Evolutionary conservation across 208 protist genomes (phyloP), one percentile per base, ranked within the genome.

Genomic region (Leishmania gerbilli): DNA sequence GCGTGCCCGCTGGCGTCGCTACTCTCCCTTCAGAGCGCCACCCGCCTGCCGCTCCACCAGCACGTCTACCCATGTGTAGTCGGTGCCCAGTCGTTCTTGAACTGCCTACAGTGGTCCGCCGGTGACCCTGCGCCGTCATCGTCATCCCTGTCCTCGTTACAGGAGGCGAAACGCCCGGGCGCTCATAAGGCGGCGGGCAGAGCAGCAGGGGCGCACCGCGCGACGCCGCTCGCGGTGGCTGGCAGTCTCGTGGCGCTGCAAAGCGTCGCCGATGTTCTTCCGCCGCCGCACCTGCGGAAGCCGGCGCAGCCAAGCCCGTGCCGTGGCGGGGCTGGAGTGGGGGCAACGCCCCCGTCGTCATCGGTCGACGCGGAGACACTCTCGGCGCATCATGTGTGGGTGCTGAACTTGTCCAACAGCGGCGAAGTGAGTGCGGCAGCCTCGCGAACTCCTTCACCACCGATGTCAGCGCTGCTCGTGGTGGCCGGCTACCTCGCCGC

Each of bases 361-460:
- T 74, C 76, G 27, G 62, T 74, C 11, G 56, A 62, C 42, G 76
- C 86, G 0, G 71, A 79, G 11, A 58, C 68, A 27, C 77, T 95
- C 72, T 79, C 88, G 34, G 91, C 89, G 64, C 84, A 92, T 40
- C 92, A 95, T 80, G 92, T 95, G 17, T 95, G 92, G 90, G 86
- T 95, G 9, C 49, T 95, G 67, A 77, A 88, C 83, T 58, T 79
- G 17, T 84, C 77, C n/a, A 64, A 31, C 56, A 65, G 51, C 31
- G 4, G 19, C 2, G 72, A 56, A 8, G 72, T 9, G 51, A 62
- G 24, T 24, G 31, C 31, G 15, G n/a, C n/a, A 27, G 15, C 51
- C n/a, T 62, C 49, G 31, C 17, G 49, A 24, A 64, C 13, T 37
- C 31, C 71, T 42, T 76, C 78, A 3, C 89, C 87, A n/a, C 76